Percentiles rank a stretch among this genome's conserved stretches.
phyloP scores from a whole-genome alignment of 2,329 filamentous ascomycete genomes.

The Macrophomina pseudophaseolina region DNA sequence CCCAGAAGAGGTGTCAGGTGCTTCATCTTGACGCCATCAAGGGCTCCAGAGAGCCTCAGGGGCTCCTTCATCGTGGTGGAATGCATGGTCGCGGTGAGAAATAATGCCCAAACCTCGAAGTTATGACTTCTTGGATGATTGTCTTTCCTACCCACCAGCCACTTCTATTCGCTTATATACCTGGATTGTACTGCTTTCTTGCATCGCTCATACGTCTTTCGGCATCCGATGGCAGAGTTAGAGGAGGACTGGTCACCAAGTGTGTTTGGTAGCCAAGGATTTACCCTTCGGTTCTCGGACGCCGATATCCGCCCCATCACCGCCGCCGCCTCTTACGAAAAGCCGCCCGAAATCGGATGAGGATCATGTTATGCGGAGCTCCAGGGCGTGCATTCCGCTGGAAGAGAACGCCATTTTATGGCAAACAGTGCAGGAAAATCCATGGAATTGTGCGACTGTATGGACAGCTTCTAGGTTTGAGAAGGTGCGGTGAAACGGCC shows the following conservation, averaged over 20 bases:
- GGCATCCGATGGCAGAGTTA: not conserved
- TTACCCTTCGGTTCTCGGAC: not conserved
- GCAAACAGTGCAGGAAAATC: no score
- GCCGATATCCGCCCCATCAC: not conserved
- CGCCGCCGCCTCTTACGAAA: not conserved
- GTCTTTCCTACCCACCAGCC: no score
- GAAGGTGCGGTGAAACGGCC: no score
- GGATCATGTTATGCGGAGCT: not conserved
- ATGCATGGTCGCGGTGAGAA: not conserved
- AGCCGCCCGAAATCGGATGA: not conserved
- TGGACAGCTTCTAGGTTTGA: no score
- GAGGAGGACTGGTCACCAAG: not conserved
- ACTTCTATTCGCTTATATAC: no score
- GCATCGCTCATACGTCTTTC: not conserved
- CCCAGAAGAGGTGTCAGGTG: conserved; percentile 68
- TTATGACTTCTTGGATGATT: no score
- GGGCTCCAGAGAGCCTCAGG: conserved; percentile 32
- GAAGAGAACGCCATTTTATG: not conserved
- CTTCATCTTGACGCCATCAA: conserved; percentile 38
- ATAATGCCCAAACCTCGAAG: no score
- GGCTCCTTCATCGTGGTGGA: conserved; percentile 38
- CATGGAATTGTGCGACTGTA: no score
- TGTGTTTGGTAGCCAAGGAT: not conserved
- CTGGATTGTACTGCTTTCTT: no score
- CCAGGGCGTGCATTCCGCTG: not conserved